Conservation (phyloP, 805 yeast genomes). For the Zygotorulaspora sp. region DNA sequence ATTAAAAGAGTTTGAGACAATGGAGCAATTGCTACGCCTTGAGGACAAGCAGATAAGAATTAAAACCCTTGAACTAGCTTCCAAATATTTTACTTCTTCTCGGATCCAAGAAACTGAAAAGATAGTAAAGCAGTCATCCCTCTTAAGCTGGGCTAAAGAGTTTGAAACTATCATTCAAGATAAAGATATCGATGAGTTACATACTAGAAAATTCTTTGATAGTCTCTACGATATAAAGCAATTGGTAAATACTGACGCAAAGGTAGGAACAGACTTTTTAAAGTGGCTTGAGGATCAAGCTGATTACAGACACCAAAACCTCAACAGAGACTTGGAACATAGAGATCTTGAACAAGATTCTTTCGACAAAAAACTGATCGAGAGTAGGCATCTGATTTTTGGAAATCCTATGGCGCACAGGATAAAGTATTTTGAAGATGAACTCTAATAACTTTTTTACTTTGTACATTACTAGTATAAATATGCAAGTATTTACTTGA, state of each 20-base stretch:
- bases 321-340: slow-evolving; percentile 23
- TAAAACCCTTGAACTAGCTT: slow-evolving; percentile 30
- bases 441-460: slow-evolving; percentile 36
- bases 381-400: slow-evolving; percentile 60
- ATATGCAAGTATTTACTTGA: no score
- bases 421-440: slow-evolving; percentile 49
- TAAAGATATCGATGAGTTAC: slow-evolving; percentile 36
- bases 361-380: slow-evolving; percentile 40
- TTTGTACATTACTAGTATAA: no score
- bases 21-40: slow-evolving; percentile 19
- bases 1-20: slow-evolving; percentile 15
- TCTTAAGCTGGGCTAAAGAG: slow-evolving; percentile 29
- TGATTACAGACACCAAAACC: slow-evolving; percentile 28
- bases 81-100: slow-evolving; percentile 18
- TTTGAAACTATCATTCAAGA: slow-evolving; percentile 26
- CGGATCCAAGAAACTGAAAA: slow-evolving; percentile 15
- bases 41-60: slow-evolving; percentile 25
- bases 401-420: slow-evolving; percentile 74
- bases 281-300: slow-evolving; percentile 58
- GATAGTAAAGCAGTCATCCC: slow-evolving; percentile 8
- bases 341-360: slow-evolving; percentile 34
- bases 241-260: slow-evolving; percentile 30
- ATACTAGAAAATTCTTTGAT: slow-evolving; percentile 42
- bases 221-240: slow-evolving; percentile 37
- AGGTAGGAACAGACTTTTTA: slow-evolving; percentile 44